Evolutionary conservation across 2,329 filamentous ascomycete genomes (phyloP), one percentile per base, ranked within the genome.

Genomic region (Colletotrichum phormii): DNA sequence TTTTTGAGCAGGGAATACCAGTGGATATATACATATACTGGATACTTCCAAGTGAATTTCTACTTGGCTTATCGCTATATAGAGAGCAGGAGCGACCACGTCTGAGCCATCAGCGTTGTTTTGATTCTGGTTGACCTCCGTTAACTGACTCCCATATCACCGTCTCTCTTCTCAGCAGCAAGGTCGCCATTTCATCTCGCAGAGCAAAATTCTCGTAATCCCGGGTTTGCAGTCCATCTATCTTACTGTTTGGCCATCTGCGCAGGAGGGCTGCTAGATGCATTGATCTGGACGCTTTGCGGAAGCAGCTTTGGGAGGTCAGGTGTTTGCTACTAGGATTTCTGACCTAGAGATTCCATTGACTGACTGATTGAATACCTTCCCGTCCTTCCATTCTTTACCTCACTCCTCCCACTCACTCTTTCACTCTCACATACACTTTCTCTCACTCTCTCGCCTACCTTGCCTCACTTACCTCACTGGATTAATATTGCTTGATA

Each of bases 311-410:
- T 57, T 33, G 51, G 35, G 55, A 54, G 61, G 49, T 64, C 22
- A 51, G 33, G 66, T 73, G 71, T 65, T 73, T 71, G 61, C 61
- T 71, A 53, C 71, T 65, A 60, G 55, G 64, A 61, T 65, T 61
- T 65, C 49, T 65, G 35, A 22, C 46, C 66, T 51, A 58, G 60
- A 49, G 42, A 49, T 49, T 22, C 42, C 42, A 49, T 49, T 72
- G 54, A 72, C 69, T 72, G 42, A 72, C 58, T 58, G 60, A 73
- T 73, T 37, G 71, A 61, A 72, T 66, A 72, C 70, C 65, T 46
- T 59, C 35, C 29, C 8, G 6, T 49, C 42, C 18, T 26, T 26
- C 24, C 3, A n/a, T 49, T 49, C 42, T 22, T 49, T 49, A 13
- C 15, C 37, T n/a, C 18, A 49, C 8, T 22, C 42, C 18, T 49